Evolutionary conservation across 2,329 filamentous ascomycete species (phyloP).

Genomic region (Fusarium euwallaceae): DNA sequence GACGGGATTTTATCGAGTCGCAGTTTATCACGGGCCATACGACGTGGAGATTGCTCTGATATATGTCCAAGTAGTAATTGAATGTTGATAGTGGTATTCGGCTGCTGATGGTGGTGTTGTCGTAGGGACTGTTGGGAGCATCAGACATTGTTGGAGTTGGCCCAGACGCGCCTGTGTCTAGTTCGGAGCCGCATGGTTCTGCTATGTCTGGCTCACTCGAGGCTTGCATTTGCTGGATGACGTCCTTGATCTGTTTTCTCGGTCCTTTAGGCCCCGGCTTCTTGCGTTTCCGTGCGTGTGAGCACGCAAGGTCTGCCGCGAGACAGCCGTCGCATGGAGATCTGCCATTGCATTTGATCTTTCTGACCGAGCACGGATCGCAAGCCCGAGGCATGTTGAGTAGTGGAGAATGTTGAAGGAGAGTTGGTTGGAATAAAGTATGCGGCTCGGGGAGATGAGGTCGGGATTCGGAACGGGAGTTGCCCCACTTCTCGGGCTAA

Average conservation of each 20-base stretch:
- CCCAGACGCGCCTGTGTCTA: not conserved
- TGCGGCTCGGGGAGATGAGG: not conserved
- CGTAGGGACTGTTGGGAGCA: not conserved
- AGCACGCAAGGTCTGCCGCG: constrained; percentile 8
- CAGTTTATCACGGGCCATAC: constrained; percentile 23
- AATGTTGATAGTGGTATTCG: constrained; percentile 12
- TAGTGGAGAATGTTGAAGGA: not conserved
- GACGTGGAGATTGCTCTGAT: constrained; percentile 7
- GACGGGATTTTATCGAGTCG: not conserved
- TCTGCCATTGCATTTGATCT: constrained; percentile 17
- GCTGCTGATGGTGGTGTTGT: not conserved
- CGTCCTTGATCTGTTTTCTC: constrained; percentile 28
- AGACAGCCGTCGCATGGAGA: constrained; percentile 13
- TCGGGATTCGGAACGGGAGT: not conserved
- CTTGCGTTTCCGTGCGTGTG: constrained; percentile 26
- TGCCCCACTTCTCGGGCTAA: not conserved
- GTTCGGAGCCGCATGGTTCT: rapidly evolving
- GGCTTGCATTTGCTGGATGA: constrained; percentile 10
- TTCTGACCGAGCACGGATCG: constrained; percentile 20
- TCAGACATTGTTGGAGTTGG: not conserved
- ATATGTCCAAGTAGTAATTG: constrained; percentile 20
- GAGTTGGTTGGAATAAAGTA: not conserved
- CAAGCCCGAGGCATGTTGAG: constrained; percentile 16
- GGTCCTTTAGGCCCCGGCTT: constrained; percentile 27
- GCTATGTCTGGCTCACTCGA: not conserved